These are phyloP conservation scores for Calonectria pseudoturangicola DNA, from an alignment of 2,329 filamentous ascomycete genomes.

Conservation along the genomic window DNA sequence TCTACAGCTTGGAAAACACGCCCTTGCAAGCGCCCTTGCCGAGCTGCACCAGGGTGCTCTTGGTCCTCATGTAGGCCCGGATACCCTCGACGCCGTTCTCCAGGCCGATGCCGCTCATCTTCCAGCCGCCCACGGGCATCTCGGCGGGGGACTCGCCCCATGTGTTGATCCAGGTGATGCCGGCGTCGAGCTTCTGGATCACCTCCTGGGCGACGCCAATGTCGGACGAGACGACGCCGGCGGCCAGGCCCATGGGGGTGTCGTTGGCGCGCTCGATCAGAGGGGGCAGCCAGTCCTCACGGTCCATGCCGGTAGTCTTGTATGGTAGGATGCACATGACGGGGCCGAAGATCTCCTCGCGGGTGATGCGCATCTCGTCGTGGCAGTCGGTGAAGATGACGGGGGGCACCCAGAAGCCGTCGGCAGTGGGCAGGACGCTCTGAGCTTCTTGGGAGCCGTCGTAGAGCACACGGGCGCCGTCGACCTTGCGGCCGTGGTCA, in stretches of 20 bases:
- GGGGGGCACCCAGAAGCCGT: conserved; percentile 89
- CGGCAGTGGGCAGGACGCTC: conserved; percentile 67
- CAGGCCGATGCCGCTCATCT: conserved; percentile 89
- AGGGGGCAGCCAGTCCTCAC: conserved; percentile 74
- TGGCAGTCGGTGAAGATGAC: conserved; percentile 92
- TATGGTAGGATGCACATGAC: conserved; percentile 90
- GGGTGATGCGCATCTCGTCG: conserved; percentile 86
- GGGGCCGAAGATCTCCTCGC: conserved; percentile 92
- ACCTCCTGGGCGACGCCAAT: conserved; percentile 84
- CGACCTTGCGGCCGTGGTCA: conserved; percentile 81
- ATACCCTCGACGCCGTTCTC: conserved; percentile 90
- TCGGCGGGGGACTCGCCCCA: conserved; percentile 95
- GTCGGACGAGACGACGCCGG: conserved; percentile 87
- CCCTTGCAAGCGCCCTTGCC: conserved; percentile 76
- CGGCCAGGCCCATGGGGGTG: conserved; percentile 86
- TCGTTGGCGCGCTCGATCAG: conserved; percentile 84
- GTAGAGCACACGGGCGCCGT: conserved; percentile 83
- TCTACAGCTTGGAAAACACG: conserved; percentile 82
- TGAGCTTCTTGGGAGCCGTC: conserved; percentile 79
- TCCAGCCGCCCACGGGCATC: conserved; percentile 96
- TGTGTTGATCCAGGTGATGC: conserved; percentile 94
- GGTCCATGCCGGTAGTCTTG: conserved; percentile 63
- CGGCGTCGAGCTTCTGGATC: conserved; percentile 82
- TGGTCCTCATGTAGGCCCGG: conserved; percentile 88
- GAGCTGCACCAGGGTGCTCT: conserved; percentile 92